A percentile compares a stretch with the other conserved stretches of the same genome.
Evolutionary conservation across 495 filamentous ascomycete species (phyloP).

Genomic region (Achaetomiella virescens): DNA sequence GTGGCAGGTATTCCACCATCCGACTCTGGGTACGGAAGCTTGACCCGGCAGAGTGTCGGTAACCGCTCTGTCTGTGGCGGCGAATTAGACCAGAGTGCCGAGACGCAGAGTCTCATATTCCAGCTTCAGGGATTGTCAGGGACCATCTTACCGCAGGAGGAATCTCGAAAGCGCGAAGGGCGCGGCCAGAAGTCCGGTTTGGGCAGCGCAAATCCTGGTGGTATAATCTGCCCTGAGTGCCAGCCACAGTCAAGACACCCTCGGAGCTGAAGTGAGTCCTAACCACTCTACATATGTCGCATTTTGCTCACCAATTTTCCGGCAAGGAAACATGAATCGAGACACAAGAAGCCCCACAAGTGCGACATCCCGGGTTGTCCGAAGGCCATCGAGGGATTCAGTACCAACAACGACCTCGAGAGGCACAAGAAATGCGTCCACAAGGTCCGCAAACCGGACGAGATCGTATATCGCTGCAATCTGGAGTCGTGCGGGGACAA

Average conservation of each 20-base stretch:
- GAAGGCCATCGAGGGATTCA: conserved; percentile 60
- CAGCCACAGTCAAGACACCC: conserved; percentile 37
- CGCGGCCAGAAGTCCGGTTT: conserved; percentile 1
- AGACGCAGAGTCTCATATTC: conserved; percentile 36
- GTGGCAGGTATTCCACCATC: conserved; percentile 36
- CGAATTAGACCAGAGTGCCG: conserved; percentile 29
- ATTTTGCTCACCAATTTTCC: not conserved
- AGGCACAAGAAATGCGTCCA: conserved; percentile 70
- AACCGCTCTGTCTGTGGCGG: conserved; percentile 46
- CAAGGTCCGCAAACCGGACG: conserved; percentile 49
- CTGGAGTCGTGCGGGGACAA: conserved; percentile 57
- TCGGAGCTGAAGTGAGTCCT: conserved; percentile 43
- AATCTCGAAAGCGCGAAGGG: not conserved
- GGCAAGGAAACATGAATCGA: conserved; percentile 75
- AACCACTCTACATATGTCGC: not conserved
- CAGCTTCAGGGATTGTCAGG: conserved; percentile 19
- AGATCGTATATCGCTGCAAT: conserved; percentile 61
- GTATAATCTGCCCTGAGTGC: conserved; percentile 31
- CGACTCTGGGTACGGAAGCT: conserved; percentile 62
- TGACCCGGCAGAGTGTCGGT: conserved; percentile 32
- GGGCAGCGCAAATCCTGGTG: conserved; percentile 16
- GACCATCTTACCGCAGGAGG: not conserved
- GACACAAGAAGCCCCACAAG: conserved; percentile 67
- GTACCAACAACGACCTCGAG: conserved; percentile 73
- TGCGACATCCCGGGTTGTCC: conserved; percentile 58